Evolutionary conservation across 2,329 filamentous ascomycete genomes (phyloP), one percentile per base, ranked within the genome.

Genomic region (Xylaria arbuscula): DNA sequence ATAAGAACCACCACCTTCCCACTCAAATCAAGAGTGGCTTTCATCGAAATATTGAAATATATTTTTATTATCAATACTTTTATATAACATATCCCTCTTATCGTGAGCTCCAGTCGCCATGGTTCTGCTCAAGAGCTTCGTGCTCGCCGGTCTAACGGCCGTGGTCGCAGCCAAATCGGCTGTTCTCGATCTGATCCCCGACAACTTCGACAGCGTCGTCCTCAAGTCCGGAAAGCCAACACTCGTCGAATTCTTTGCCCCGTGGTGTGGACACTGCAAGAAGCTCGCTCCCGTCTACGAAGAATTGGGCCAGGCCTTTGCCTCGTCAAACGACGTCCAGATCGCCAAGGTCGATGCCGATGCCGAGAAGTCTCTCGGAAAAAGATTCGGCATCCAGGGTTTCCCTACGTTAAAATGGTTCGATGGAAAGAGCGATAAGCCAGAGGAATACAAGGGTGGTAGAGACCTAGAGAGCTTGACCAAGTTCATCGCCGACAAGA

Each of bases 211-310:
- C 85, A 84, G 91, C 56, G 86, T 97, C 64, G 93, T 97, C 72
- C 87, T 97, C 69, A 89, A 97, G 80, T 95, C 93, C 54, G 94
- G 94, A 81, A 98, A 97, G 85, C 95, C 96, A 51, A 94, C 96
- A 0, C 90, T 99, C 32, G 94, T 98, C 76, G 94, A 98, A 81
- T 99, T 99, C 88, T 98, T 97, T 79, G 96, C 96, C 40, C 94
- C 95, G 28, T 99, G 96, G 96, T 99, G 96, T 79, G 97, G 96
- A 38, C 96, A 99, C 87, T 99, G 96, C 93, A 98, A 98, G 88
- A 97, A 85, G 78, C 92, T 99, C 40, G 96, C 96, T 17, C 97
- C 96, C 58, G 85, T 97, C 68, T 99, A 97, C 82, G 96, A 99
- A 81, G 93, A 99, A 79, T 89, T 99, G 51, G 96, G 89, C 55